Conservation (phyloP, 805 yeast species). For the Lipomyces orientalis region DNA sequence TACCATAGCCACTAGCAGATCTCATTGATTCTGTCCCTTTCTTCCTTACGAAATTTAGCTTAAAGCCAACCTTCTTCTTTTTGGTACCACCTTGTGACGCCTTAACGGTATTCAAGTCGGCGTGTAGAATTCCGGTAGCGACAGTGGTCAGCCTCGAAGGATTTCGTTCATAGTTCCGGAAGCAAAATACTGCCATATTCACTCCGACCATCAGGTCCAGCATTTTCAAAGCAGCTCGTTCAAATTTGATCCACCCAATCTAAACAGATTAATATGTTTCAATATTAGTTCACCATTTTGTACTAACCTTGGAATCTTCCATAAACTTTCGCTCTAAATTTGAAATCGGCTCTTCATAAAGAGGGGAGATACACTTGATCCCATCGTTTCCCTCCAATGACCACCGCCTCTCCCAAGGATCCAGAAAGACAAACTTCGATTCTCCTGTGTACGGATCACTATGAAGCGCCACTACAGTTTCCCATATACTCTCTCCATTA, state of each 20-base stretch:
- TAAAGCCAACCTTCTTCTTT: conserved; percentile 8
- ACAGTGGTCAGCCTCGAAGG: conserved; percentile 25
- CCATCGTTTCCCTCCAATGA: conserved; percentile 22
- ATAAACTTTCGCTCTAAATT: conserved; percentile 17
- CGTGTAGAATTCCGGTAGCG: conserved; percentile 26
- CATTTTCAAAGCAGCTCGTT: conserved; percentile 28
- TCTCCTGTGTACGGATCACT: conserved; percentile 22
- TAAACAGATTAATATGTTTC: not conserved
- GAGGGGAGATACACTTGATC: conserved; percentile 7
- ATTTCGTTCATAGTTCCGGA: conserved; percentile 28
- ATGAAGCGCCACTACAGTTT: conserved; percentile 16
- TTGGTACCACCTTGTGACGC: not conserved
- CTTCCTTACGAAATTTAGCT: conserved; percentile 10
- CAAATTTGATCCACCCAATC: conserved; percentile 30
- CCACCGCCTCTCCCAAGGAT: conserved; percentile 34
- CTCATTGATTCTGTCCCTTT: not conserved
- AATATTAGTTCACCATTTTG: no score
- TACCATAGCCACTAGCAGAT: not conserved
- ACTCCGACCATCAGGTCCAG: conserved; percentile 33
- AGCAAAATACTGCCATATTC: conserved; percentile 26
- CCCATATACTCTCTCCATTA: conserved; percentile 25
- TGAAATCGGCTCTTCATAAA: conserved; percentile 12
- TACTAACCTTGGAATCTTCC: conserved; percentile 18
- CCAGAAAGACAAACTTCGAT: conserved; percentile 23
- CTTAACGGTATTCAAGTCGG: conserved; percentile 1